phyloP scores from a whole-genome alignment of 1,284 basidiomycete species.

The Phylloporus sp. region DNA sequence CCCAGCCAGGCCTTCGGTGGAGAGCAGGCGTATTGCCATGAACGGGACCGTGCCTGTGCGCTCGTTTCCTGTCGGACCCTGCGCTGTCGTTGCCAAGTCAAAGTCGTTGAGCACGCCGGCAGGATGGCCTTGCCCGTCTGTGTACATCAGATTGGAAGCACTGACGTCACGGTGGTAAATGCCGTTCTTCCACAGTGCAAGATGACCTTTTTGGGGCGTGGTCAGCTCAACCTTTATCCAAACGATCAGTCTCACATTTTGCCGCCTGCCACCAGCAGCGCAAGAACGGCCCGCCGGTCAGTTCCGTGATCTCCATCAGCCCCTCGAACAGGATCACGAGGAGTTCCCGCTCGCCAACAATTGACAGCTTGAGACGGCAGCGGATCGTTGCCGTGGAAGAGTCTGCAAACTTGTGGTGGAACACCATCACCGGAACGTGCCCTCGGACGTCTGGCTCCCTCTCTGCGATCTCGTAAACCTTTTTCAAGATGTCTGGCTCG shows the following conservation, averaged over 20 bases:
- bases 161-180: conserved; percentile 44
- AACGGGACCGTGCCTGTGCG: not conserved
- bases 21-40: no score
- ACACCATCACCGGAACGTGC: conserved; percentile 31
- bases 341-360: conserved; percentile 1
- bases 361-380: not conserved
- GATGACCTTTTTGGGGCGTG: conserved; percentile 34
- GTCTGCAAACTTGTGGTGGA: conserved; percentile 8
- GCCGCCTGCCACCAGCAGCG: conserved; percentile 12
- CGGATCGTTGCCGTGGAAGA: conserved; percentile 10
- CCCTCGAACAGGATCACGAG: conserved; percentile 22
- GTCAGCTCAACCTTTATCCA: not conserved
- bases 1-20: no score
- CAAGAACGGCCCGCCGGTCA: conserved; percentile 12
- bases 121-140: not conserved
- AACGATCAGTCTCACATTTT: conserved; percentile 5
- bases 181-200: conserved; percentile 37
- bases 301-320: conserved; percentile 17
- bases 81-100: not conserved
- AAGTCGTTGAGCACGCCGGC: not conserved
- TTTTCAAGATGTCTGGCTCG: conserved; percentile 26
- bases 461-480: conserved; percentile 18
- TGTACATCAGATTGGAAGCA: conserved; percentile 42
- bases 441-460: conserved; percentile 6
- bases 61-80: not conserved